phyloP scores from a whole-genome alignment of 352 stramenopile genomes.

The Globisporangium radiosum region DNA sequence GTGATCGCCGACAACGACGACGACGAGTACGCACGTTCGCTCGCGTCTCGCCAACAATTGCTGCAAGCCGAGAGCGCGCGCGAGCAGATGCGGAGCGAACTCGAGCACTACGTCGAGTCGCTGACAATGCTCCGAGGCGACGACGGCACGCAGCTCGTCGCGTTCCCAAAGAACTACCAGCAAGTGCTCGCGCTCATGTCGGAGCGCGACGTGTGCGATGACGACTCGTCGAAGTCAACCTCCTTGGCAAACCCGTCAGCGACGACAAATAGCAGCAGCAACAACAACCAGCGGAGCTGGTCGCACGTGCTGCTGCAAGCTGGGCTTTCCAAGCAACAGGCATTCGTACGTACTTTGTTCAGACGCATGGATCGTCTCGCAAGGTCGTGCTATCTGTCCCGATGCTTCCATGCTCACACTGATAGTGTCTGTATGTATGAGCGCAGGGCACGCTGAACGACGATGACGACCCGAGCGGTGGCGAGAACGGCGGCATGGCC shows the following conservation, averaged over 20 bases:
- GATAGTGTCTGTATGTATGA: neutral
- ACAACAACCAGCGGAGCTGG: constrained; percentile 30
- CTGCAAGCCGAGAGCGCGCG: constrained; percentile 26
- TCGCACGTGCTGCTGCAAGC: constrained; percentile 55
- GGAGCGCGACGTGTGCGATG: constrained; percentile 32
- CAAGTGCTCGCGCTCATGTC: constrained; percentile 67
- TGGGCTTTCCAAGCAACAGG: constrained; percentile 58
- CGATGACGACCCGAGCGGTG: constrained; percentile 20
- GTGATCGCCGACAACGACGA: constrained; percentile 1
- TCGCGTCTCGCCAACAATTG: constrained; percentile 9
- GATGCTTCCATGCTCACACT: too few species aligned
- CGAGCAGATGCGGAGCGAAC: constrained; percentile 30
- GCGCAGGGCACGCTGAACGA: constrained; percentile 40
- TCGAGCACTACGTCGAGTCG: constrained; percentile 39
- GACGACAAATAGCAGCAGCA: constrained; percentile 1
- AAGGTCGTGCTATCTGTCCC: neutral
- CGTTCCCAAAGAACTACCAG: constrained; percentile 58
- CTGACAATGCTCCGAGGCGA: constrained; percentile 31
- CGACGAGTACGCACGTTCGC: constrained; percentile 19
- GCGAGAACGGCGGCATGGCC: constrained; percentile 18
- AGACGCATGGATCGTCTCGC: neutral
- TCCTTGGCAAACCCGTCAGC: neutral
- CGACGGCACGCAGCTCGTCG: constrained; percentile 38
- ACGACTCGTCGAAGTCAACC: constrained; percentile 3
- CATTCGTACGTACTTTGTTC: constrained; percentile 31